Evolutionary conservation across 192 early-diverging fungal genomes (phyloP), one percentile per base, ranked within the genome.

Genomic region (Coemansia sp.): DNA sequence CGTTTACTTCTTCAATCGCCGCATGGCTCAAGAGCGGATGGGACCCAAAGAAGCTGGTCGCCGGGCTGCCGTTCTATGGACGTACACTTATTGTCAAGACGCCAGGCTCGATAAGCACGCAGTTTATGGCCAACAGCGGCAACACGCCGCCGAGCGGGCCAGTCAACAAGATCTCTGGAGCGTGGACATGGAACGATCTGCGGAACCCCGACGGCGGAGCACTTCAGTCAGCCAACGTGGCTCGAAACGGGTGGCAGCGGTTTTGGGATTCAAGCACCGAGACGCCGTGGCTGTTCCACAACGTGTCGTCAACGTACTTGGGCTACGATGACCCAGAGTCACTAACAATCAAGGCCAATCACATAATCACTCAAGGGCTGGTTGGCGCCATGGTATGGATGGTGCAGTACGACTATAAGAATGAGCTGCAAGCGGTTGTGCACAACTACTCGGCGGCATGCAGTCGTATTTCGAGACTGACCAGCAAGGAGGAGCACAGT

Each of bases 281-380:
- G 59, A 90, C 90, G 5, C 91, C 92, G 3, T 91, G 90, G 89
- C 47, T 93, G 17, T 87, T 84, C 64, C 86, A 89, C 50, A 77
- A 76, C 21, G 58, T 41, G 2, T 88, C 82, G n/a, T 81, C 69
- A 27, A 76, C 77, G 9, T 89, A 86, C 54, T 87, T 92, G 61
- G 87, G 88, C 15, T 92, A 90, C 65, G 88, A 91, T 58, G 88
- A 92, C 60, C 57, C 79, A 2, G 68, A 75, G 12, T 89, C 88
- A 14, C 61, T 92, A 24, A 63, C 66, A 17, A 64, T 84, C 43
- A 90, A 91, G 70, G 80, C 85, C 0, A 65, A 85, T 54, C 72
- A 81, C 52, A 67, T 81, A 7, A 79, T 87, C 27, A 65, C 35
- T 21, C 61, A 37, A 2, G 78, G 78, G 2, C 70, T 92, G 23